phyloP scores from a whole-genome alignment of 129 eudicot genomes.

The Flaveria linearis region DNA sequence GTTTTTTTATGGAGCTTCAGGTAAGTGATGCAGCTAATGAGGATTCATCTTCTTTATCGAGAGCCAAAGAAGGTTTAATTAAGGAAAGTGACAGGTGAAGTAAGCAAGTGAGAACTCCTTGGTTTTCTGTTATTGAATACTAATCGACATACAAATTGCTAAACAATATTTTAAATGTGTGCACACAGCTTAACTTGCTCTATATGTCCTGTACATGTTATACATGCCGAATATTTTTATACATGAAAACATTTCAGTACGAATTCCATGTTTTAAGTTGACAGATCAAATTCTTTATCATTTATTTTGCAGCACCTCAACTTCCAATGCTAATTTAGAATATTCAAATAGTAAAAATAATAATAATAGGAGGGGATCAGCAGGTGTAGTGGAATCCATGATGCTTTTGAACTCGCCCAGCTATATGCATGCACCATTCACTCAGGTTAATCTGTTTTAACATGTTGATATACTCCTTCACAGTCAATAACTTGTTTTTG shows the following conservation, averaged over 20 bases:
- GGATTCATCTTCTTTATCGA: conserved; percentile 28
- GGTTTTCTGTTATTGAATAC: conserved; percentile 22
- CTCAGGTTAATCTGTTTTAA: conserved; percentile 58
- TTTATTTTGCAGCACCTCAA: conserved; percentile 37
- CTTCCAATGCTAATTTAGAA: conserved; percentile 34
- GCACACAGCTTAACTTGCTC: conserved; percentile 23
- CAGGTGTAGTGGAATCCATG: conserved; percentile 67
- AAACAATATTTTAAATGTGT: neutral
- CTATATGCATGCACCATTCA: conserved; percentile 84
- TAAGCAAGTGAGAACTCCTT: conserved; percentile 61
- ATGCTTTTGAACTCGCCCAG: conserved; percentile 69
- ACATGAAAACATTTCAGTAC: neutral
- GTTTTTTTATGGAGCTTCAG: conserved; percentile 41
- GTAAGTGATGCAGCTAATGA: conserved; percentile 28
- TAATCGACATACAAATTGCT: neutral
- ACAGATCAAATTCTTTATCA: conserved; percentile 19
- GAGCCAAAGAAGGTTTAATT: conserved; percentile 32
- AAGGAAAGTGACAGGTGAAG: conserved; percentile 69
- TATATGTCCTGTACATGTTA: neutral
- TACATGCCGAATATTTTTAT: neutral
- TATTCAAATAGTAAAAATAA: conserved; percentile 26
- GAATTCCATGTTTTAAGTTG: conserved; percentile 9
- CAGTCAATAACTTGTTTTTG: neutral
- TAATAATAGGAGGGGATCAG: conserved; percentile 59
- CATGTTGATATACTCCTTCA: conserved; percentile 12